Conservation (phyloP, 176 grass and related monocot genomes). For the Cymbopogon citratus region DNA sequence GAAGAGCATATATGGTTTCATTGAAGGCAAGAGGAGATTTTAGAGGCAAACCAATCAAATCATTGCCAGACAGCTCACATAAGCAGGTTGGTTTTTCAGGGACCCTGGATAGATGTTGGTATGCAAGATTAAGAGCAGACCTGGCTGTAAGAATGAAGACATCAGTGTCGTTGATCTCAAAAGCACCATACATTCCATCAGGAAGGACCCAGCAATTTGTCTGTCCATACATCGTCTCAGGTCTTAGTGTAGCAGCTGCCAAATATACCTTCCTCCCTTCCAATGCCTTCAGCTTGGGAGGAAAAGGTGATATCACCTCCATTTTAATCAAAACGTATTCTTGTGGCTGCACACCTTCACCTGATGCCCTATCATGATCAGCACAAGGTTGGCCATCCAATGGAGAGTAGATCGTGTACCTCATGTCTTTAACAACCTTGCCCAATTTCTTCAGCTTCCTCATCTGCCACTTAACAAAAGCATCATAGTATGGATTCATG, state of each 20-base stretch:
- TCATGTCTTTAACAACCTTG: constrained; percentile 74
- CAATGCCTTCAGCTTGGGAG: constrained; percentile 51
- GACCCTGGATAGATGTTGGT: constrained; percentile 60
- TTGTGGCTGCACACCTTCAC: constrained; percentile 73
- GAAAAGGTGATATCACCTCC: constrained; percentile 62
- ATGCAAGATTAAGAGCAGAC: constrained; percentile 67
- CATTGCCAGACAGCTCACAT: constrained; percentile 43
- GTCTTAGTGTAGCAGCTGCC: constrained; percentile 69
- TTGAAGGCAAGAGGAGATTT: constrained; percentile 75
- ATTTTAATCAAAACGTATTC: constrained; percentile 82
- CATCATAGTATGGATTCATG: constrained; percentile 70
- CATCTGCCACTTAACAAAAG: constrained; percentile 86
- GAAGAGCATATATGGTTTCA: constrained; percentile 67
- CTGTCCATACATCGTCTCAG: constrained; percentile 83
- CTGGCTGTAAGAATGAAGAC: constrained; percentile 69
- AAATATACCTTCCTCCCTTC: constrained; percentile 66
- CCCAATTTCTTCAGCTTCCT: constrained; percentile 55
- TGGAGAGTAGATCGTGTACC: constrained; percentile 74
- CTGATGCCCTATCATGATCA: constrained; percentile 65
- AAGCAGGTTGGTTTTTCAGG: constrained; percentile 69
- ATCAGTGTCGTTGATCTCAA: constrained; percentile 75
- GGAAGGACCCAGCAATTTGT: constrained; percentile 85
- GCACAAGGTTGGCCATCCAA: constrained; percentile 82
- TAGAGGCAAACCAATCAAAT: constrained; percentile 77
- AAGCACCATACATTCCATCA: constrained; percentile 66